Conservation (phyloP, 2,329 filamentous ascomycete species). For the Bimuria novae-zelandiae region DNA sequence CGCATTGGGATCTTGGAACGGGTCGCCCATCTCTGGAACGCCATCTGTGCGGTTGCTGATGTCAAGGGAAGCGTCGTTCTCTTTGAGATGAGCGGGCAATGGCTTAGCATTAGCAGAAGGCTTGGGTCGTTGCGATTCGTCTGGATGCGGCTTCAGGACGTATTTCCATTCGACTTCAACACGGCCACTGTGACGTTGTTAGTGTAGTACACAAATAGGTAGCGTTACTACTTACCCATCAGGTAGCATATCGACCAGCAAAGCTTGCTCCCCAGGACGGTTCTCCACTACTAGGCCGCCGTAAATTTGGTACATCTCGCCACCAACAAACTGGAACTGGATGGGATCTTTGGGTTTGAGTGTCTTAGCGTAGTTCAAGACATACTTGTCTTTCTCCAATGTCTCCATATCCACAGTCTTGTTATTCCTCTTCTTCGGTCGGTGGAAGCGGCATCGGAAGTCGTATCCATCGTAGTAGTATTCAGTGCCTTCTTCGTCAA, state of each 20-base stretch:
- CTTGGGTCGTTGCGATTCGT: slow-evolving; percentile 73
- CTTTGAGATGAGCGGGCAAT: slow-evolving; percentile 62
- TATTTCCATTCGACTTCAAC: slow-evolving; percentile 86
- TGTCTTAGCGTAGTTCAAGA: slow-evolving; percentile 69
- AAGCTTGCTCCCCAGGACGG: slow-evolving; percentile 70
- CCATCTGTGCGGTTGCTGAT: slow-evolving; percentile 55
- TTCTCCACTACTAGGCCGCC: slow-evolving; percentile 89
- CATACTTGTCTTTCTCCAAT: slow-evolving; percentile 71
- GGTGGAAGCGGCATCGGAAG: slow-evolving; percentile 92
- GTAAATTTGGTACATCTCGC: slow-evolving; percentile 86
- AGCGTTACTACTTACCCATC: slow-evolving; percentile 66
- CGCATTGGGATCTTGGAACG: slow-evolving; percentile 53
- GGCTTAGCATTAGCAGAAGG: slow-evolving; percentile 74
- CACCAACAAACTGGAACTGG: slow-evolving; percentile 77
- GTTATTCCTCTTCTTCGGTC: slow-evolving; percentile 84
- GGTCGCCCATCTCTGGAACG: slow-evolving; percentile 53
- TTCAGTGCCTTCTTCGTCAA: slow-evolving; percentile 86
- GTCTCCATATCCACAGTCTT: slow-evolving; percentile 71
- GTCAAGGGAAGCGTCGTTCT: slow-evolving; percentile 51
- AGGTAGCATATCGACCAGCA: slow-evolving; percentile 82
- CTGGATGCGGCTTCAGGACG: slow-evolving; percentile 72
- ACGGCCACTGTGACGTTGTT: slow-evolving; percentile 59
- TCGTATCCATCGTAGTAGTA: slow-evolving; percentile 92
- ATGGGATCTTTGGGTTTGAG: slow-evolving; percentile 76
- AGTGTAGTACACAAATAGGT: slow-evolving; percentile 9